Evolutionary conservation across 495 filamentous ascomycete genomes (phyloP), one percentile per base, ranked within the genome.

Genomic region (Lasiosphaeria ovina): DNA sequence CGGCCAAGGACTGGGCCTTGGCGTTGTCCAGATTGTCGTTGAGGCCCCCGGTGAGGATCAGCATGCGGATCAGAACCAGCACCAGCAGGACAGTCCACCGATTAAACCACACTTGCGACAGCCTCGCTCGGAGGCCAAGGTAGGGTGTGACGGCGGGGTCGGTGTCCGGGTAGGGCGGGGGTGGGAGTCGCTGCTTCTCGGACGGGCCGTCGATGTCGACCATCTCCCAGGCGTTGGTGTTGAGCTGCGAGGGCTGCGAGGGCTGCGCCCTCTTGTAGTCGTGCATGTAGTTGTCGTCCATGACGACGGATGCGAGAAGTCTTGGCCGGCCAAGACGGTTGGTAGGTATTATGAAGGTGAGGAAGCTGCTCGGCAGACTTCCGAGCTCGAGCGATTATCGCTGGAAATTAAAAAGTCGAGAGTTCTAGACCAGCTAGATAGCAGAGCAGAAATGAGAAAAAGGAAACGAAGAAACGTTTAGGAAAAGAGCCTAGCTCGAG

Each of bases 101-200:
- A 80, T 98, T 98, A 79, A 98, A 88, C 92, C 92, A 96, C 69
- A 91, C 78, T 79, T 98, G 94, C 35, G 94, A 98, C 47, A 98
- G 81, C 60, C 92, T 85, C 60, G 94, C 89, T 62, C 87, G 86
- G 64, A 96, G 82, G 56, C 93, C 94, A 36, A 98, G 88, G 69
- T 98, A 98, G 35, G 94, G 95, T 52, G 92, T 98, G 67, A 95
- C 83, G 60, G 52, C 54, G 6, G 68, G 67, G 2, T 69, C 65
- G 12, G 72, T 73, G 50, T 72, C 62, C 33, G 66, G 55, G 52
- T 71, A 62, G 1, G 45, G 58, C 35, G 31, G 60, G 42, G 65
- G 68, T 35, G 32, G 55, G 35, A 66, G 67, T 38, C 45, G 53
- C 32, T 56, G 60, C 14, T 38, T 50, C n/a, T 51, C 33, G 0